phyloP scores from a whole-genome alignment of 2,329 filamentous ascomycete genomes.

The Orbilia blumenaviensis region DNA sequence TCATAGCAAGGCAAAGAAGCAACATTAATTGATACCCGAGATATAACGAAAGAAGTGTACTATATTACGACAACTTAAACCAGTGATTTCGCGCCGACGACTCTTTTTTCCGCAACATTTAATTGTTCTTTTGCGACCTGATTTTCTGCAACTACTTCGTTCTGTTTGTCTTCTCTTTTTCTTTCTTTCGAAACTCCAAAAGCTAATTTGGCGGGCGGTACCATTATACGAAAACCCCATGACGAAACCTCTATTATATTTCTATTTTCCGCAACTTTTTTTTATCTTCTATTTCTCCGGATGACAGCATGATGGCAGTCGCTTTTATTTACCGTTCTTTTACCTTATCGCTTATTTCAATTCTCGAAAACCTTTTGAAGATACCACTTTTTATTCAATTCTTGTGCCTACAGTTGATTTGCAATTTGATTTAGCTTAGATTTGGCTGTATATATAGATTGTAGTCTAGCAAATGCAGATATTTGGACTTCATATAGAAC shows the following conservation, averaged over 20 bases:
- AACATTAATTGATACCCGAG: conserved; percentile 67
- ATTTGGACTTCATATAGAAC: conserved; percentile 2
- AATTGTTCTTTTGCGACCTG: neutral
- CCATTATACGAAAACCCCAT: neutral
- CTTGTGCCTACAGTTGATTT: conserved; percentile 1
- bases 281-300: neutral
- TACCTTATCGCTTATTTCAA: conserved; percentile 6
- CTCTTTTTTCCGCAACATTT: neutral
- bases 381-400: conserved; percentile 39
- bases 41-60: conserved; percentile 22
- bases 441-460: conserved; percentile 51
- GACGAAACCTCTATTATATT: neutral
- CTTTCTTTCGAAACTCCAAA: neutral
- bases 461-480: conserved; percentile 46
- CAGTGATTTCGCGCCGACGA: neutral
- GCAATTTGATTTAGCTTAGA: conserved; percentile 16
- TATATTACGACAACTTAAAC: conserved; percentile 30
- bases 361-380: conserved; percentile 27
- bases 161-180: neutral
- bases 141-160: neutral
- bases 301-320: conserved; percentile 11
- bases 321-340: conserved; percentile 1
- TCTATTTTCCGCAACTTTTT: neutral
- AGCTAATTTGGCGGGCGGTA: conserved; percentile 3
- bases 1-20: conserved; percentile 74